phyloP scores from a whole-genome alignment of 2,329 filamentous ascomycete genomes.

The Nemania diffusa region DNA sequence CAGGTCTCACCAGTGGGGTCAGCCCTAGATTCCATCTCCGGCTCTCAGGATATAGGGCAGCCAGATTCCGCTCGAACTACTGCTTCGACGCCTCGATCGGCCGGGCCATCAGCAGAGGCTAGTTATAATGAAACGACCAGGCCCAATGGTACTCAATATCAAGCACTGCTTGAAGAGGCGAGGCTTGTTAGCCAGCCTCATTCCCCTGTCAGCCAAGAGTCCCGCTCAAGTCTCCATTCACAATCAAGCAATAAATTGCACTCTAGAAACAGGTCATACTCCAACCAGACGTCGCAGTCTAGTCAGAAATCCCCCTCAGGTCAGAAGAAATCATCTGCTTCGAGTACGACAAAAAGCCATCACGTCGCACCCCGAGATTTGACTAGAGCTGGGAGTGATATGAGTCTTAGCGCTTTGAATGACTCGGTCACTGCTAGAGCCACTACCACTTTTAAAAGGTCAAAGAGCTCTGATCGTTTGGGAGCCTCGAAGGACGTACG shows the following conservation, averaged over 20 bases:
- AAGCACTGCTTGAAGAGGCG: conserved; percentile 11
- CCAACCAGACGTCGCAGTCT: conserved; percentile 13
- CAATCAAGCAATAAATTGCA: conserved; percentile 18
- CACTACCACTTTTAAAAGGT: neutral
- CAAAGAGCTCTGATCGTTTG: conserved; percentile 2
- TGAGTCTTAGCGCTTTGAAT: conserved; percentile 10
- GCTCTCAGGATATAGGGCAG: neutral
- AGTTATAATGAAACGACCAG: neutral
- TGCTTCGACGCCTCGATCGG: neutral
- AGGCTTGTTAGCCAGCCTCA: neutral
- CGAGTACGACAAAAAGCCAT: conserved; percentile 8
- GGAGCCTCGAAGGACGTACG: neutral
- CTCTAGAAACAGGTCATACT: conserved; percentile 4
- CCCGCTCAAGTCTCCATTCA: conserved; percentile 10
- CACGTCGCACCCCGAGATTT: conserved; percentile 1
- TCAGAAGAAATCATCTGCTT: neutral
- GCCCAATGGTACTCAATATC: neutral
- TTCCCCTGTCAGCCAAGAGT: conserved; percentile 11
- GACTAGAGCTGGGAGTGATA: conserved; percentile 14
- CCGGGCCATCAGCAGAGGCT: conserved; percentile 1
- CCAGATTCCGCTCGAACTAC: neutral
- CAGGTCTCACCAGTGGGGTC: conserved; percentile 22
- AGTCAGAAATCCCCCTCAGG: neutral
- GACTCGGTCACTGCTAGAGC: neutral
- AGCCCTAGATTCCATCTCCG: conserved; percentile 13